These are phyloP conservation scores for Grosmannia clavigera DNA, from an alignment of 2,329 filamentous ascomycete genomes.

Conservation along the genomic window DNA sequence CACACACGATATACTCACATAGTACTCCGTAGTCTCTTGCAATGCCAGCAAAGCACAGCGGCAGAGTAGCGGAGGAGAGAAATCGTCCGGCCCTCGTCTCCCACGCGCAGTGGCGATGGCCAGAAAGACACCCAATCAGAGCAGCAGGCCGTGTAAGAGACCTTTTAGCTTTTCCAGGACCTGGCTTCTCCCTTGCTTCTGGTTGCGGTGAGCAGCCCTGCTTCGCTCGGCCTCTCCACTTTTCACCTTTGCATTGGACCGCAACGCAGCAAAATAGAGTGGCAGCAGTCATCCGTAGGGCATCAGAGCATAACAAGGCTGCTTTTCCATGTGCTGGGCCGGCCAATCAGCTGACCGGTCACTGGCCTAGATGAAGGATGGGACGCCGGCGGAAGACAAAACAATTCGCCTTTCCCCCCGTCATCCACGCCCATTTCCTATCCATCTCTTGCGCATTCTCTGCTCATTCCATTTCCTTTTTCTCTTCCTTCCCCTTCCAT, in stretches of 20 bases:
- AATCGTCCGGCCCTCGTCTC: neutral
- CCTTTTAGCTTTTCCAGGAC: neutral
- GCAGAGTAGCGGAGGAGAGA: neutral
- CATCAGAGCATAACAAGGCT: constrained; percentile 2
- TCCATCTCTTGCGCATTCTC: neutral
- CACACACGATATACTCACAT: no score
- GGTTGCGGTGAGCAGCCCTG: neutral
- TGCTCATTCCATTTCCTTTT: neutral
- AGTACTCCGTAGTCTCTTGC: no score
- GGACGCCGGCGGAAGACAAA: neutral
- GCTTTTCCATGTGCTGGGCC: neutral
- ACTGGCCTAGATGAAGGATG: neutral
- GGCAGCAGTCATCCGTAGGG: neutral
- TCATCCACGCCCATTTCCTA: neutral
- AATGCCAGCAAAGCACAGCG: neutral
- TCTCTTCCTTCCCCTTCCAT: neutral
- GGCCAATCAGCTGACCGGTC: neutral
- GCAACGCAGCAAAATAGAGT: constrained; percentile 1
- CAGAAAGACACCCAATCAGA: neutral
- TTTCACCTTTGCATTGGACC: constrained; percentile 1
- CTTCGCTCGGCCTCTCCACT: neutral
- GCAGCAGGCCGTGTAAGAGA: neutral
- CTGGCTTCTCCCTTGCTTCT: neutral
- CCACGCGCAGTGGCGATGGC: neutral
- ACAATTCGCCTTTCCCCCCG: neutral